Percentiles rank a stretch among this genome's conserved stretches.
These are phyloP conservation scores for Suillus americanus DNA, from an alignment of 768 basidiomycete species.

Conservation along the genomic window DNA sequence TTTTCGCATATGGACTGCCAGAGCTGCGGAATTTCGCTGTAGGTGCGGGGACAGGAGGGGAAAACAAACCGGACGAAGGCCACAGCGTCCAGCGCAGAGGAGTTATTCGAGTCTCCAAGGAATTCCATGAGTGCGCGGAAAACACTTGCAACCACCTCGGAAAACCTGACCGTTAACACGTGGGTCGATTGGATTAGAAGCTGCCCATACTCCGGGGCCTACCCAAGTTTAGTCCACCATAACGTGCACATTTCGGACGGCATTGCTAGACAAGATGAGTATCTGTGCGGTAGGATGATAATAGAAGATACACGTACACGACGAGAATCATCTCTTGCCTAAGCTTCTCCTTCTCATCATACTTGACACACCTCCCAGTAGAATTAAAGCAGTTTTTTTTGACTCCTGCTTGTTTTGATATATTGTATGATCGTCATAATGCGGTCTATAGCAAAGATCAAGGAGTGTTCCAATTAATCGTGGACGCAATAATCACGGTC, in stretches of 20 bases:
- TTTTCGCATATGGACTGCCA: conserved; percentile 82
- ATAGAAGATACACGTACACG: conserved; percentile 59
- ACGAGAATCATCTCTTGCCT: conserved; percentile 98
- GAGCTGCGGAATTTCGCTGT: conserved; percentile 86
- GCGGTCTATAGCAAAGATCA: not conserved
- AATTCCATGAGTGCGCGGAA: conserved; percentile 93
- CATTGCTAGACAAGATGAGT: not conserved
- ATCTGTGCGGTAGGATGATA: conserved; percentile 13
- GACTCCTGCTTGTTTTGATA: conserved; percentile 76
- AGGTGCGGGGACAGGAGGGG: not conserved
- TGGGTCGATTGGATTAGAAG: conserved; percentile 97
- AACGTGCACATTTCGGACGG: not conserved
- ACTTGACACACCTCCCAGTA: conserved; percentile 94
- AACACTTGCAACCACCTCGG: conserved; percentile 93
- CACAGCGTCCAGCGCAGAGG: not conserved
- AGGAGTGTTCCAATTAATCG: conserved; percentile 87
- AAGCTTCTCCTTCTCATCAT: conserved; percentile 94
- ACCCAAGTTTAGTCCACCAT: not conserved
- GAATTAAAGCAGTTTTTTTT: conserved; percentile 72
- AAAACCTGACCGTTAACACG: conserved; percentile 92
- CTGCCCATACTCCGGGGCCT: conserved; percentile 94
- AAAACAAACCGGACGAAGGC: not conserved
- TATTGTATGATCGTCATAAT: conserved; percentile 99
- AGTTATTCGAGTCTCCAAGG: conserved; percentile 60
- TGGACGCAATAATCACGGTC: conserved; percentile 89